Evolutionary conservation across 2,329 filamentous ascomycete genomes (phyloP), one percentile per base, ranked within the genome.

Genomic region (Zarea fungicola): DNA sequence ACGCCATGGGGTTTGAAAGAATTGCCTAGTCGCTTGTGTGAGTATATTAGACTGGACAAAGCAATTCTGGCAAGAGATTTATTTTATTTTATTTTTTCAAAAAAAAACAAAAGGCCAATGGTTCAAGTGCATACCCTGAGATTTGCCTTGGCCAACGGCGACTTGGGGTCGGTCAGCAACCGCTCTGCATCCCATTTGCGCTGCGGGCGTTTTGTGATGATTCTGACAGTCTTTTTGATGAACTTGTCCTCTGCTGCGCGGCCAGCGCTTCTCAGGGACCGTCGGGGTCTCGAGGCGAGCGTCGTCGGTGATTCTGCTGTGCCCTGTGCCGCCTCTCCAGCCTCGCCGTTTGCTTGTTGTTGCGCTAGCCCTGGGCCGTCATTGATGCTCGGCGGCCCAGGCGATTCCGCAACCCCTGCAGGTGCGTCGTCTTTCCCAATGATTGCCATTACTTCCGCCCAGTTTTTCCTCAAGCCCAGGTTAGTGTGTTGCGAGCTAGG

Each of bases 121-220:
- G 13, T 2, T 26, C 9, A 13, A 4, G 6, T 14, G 57, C 60
- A 48, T 42, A 70, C 69, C 45, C 68, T 58, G 10, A 72, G 53
- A 48, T 71, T 65, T 6, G 65, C 65, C 14, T 56, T 60, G 14
- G 66, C 68, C 1, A 72, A 54, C 22, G 68, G 68, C 2, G 69
- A 72, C 23, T 64, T 69, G 1, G 60, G 52, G 39, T 70, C 62
- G 9, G 60, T 64, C 16, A 70, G 54, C 19, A 71, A 61, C 14
- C 57, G 64, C 13, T 67, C 62, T 4, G 61, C 53, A 21, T 61
- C 60, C 68, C 68, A 71, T 54, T 62, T 67, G 25, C 48, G 31
- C 25, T 23, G 32, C 4, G 47, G 21, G 5, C 47, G 48, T 36
- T 41, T 50, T 7, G 22, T 16, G 1, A 61, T 58, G 50, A 63